Evolutionary conservation across 2,329 filamentous ascomycete genomes (phyloP), one percentile per base, ranked within the genome.

Genomic region (Amauroascus verrucosus): DNA sequence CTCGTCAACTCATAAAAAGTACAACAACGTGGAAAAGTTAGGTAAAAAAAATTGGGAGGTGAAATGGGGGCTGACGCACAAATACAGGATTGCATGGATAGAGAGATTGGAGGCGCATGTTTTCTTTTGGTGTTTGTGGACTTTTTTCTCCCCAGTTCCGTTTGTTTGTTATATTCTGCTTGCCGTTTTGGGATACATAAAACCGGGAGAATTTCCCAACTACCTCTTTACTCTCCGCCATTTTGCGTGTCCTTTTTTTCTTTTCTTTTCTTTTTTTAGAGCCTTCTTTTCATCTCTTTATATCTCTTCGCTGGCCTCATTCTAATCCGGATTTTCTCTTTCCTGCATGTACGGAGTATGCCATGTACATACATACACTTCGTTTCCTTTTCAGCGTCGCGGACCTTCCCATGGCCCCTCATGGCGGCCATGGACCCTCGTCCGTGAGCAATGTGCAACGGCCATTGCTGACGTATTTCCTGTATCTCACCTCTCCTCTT

Each of bases 181-280:
- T 45, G 59, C 58, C 26, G 46, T 59, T 54, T 54, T 59, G 46
- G 18, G 46, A 48, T 48, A 48, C 46, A 48, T 26, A 48, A 48
- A 48, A 48, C n/a, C 20, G 33, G 30, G n/a, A 18, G 13, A n/a
- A n/a, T n/a, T 20, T 35, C 32, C 14, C 11, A 11, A 14, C n/a
- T 45, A 22, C 14, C 3, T 18, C 30, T 48, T 35, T 48, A 14
- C 32, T 35, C 32, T 13, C 18, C 26, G 13, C n/a, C 35, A 16
- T 38, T 38, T 5, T 35, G 32, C 11, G 9, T 9, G 26, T 9
- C 9, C 11, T 14, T 35, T 35, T 35, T 38, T 38, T 9, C 14
- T 38, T 38, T 22, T 46, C 22, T n/a, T 13, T 32, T 24, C 6
- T 33, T 9, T 20, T 32, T 11, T 33, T n/a, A n/a, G n/a, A n/a